Percentiles rank a stretch among this genome's conserved stretches.
These are phyloP conservation scores for Pelargonium myrrhifolium DNA, from an alignment of 441 rosid species.

Conservation along the genomic window DNA sequence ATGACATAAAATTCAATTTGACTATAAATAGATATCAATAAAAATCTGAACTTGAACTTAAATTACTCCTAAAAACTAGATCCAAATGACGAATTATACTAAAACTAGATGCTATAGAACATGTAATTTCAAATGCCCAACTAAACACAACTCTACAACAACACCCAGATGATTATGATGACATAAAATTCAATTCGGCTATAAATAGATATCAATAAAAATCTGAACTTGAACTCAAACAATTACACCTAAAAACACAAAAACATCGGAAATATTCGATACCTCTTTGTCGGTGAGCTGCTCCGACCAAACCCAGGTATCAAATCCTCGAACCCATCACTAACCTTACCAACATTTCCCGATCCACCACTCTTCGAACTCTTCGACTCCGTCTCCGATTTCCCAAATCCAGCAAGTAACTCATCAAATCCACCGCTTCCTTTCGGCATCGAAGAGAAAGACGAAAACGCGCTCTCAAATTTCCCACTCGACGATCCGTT, in stretches of 20 bases:
- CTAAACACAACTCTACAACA: no score
- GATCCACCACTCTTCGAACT: background rate
- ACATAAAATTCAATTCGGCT: no score
- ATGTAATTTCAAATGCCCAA: no score
- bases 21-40: no score
- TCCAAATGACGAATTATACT: no score
- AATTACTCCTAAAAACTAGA: background rate
- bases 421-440: conserved; percentile 48
- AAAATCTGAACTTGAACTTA: background rate
- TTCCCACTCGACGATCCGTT: conserved; percentile 33
- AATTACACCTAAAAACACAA: background rate
- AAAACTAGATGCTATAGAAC: no score
- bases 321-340: conserved; percentile 53
- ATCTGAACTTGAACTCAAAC: background rate
- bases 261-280: no score
- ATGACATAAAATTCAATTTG: no score
- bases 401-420: conserved; percentile 32
- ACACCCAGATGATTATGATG: no score
- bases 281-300: conserved; percentile 42
- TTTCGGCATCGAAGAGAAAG: conserved; percentile 22
- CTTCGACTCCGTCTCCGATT: background rate
- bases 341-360: conserved; percentile 29
- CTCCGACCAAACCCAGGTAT: conserved; percentile 64
- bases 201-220: no score
- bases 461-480: conserved; percentile 43